Evolutionary conservation across 2,329 filamentous ascomycete species (phyloP).

Genomic region (Cladorrhinum sp.): DNA sequence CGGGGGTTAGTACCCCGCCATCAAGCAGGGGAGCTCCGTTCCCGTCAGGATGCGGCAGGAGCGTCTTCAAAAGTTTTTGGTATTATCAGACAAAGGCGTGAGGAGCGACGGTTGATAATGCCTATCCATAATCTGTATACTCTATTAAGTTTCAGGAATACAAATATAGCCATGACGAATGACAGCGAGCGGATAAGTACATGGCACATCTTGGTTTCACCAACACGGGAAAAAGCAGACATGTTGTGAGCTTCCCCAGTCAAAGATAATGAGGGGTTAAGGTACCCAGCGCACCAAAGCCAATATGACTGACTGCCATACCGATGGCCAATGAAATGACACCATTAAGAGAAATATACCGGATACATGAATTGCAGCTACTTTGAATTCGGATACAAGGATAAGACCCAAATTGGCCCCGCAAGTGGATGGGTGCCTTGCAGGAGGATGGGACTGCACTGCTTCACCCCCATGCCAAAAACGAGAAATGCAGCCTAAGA

Average conservation of each 20-base stretch:
- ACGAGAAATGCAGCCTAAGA: not conserved
- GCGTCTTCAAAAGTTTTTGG: not conserved
- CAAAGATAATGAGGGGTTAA: not conserved
- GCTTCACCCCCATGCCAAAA: not conserved
- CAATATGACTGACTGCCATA: too few relatives aligned
- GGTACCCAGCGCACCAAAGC: not conserved
- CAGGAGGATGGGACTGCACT: not conserved
- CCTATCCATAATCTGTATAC: too few relatives aligned
- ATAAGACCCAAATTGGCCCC: not conserved
- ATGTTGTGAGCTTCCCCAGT: not conserved
- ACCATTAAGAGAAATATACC: not conserved
- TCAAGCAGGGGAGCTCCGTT: not conserved
- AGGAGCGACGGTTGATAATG: not conserved
- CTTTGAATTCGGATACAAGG: not conserved
- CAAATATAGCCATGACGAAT: not conserved
- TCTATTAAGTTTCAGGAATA: too few relatives aligned
- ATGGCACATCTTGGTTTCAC: conserved; percentile 5
- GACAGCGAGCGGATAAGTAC: not conserved
- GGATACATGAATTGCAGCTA: not conserved
- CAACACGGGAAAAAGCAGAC: not conserved
- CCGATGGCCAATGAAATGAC: not conserved
- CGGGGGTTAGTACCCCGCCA: not conserved
- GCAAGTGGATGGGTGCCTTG: not conserved
- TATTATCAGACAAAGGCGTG: not conserved
- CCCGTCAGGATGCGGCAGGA: not conserved